These are phyloP conservation scores for Pleomassaria siparia DNA, from an alignment of 2,329 filamentous ascomycete species.

Conservation along the genomic window DNA sequence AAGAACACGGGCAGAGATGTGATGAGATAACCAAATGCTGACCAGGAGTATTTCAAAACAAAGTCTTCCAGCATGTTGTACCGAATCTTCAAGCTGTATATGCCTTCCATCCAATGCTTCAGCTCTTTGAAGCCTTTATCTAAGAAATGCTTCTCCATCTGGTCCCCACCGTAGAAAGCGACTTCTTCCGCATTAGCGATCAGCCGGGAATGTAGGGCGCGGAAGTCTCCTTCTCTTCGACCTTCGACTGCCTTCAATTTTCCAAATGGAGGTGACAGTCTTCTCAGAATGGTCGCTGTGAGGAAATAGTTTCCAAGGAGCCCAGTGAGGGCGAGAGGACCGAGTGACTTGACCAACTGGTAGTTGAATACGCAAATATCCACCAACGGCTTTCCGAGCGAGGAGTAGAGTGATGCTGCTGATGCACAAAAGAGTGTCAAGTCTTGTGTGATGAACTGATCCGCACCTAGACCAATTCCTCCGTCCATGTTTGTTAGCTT, in stretches of 20 bases:
- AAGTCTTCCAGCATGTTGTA: slow-evolving; percentile 99
- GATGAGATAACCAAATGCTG: slow-evolving; percentile 91
- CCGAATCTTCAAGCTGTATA: slow-evolving; percentile 94
- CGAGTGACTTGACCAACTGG: slow-evolving; percentile 88
- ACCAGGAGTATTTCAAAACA: slow-evolving; percentile 98
- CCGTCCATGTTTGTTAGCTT: slow-evolving; percentile 92
- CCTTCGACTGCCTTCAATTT: slow-evolving; percentile 97
- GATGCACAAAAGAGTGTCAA: slow-evolving; percentile 92
- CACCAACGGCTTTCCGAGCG: slow-evolving; percentile 95
- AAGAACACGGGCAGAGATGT: slow-evolving; percentile 93
- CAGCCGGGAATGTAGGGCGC: slow-evolving; percentile 83
- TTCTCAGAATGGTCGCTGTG: slow-evolving; percentile 85
- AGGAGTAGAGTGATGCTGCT: slow-evolving; percentile 91
- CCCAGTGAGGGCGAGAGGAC: slow-evolving; percentile 81
- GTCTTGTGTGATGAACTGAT: slow-evolving; percentile 98
- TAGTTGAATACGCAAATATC: slow-evolving; percentile 98
- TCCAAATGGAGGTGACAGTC: slow-evolving; percentile 90
- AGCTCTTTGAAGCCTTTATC: slow-evolving; percentile 91
- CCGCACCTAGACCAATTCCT: slow-evolving; percentile 85
- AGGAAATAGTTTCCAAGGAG: slow-evolving; percentile 91
- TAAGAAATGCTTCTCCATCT: slow-evolving; percentile 91
- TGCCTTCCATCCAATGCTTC: slow-evolving; percentile 96
- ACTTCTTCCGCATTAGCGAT: slow-evolving; percentile 98
- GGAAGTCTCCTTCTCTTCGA: slow-evolving; percentile 91
- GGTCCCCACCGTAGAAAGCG: slow-evolving; percentile 93